Percentiles rank a stretch among this genome's conserved stretches.
Conservation (phyloP, 208 protist species). For the Crithidia expoeki region DNA sequence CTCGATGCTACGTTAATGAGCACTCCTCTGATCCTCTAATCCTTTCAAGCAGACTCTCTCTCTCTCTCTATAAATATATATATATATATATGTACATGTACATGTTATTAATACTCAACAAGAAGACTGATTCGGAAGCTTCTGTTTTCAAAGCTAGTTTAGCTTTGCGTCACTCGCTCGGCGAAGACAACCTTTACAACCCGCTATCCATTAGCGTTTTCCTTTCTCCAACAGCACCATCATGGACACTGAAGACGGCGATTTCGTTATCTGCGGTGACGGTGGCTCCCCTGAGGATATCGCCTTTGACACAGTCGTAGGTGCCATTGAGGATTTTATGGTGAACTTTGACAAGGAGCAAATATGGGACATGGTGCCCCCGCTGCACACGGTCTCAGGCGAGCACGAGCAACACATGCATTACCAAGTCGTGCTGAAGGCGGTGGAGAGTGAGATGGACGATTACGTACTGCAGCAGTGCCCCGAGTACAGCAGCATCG, state of each 20-base stretch:
- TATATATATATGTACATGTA: too few species aligned
- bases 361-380: constrained; percentile 46
- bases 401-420: constrained; percentile 75
- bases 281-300: constrained; percentile 63
- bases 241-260: constrained; percentile 83
- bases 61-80: too few species aligned
- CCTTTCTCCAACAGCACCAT: constrained; percentile 4
- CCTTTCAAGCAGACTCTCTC: too few species aligned
- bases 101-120: too few species aligned
- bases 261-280: constrained; percentile 70
- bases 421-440: constrained; percentile 52
- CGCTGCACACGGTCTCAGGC: constrained; percentile 36
- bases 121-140: too few species aligned
- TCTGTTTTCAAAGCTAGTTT: neutral
- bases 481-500: constrained; percentile 28
- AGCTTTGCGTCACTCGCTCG: too few species aligned
- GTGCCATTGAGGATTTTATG: constrained; percentile 89
- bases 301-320: constrained; percentile 74
- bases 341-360: constrained; percentile 62
- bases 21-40: too few species aligned
- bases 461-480: constrained; percentile 47
- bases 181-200: too few species aligned
- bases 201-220: constrained; percentile 3
- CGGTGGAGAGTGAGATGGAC: constrained; percentile 68
- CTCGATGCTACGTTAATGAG: too few species aligned